phyloP scores from a whole-genome alignment of 768 basidiomycete species.

The Podaxis sp. region DNA sequence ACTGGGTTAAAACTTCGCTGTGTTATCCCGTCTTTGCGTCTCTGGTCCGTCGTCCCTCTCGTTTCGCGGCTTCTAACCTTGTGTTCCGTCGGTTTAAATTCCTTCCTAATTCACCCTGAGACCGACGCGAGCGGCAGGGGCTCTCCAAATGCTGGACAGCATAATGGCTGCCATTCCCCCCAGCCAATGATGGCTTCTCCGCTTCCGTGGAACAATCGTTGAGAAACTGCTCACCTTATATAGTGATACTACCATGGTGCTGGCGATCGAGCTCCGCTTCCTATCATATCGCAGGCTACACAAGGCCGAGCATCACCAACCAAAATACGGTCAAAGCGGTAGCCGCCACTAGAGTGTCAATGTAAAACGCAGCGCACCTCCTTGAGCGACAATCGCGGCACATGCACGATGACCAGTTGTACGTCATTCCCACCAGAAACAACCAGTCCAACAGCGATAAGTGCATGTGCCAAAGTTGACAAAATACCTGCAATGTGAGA shows the following conservation, averaged over 20 bases:
- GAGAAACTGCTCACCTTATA: background rate
- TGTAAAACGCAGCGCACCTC: background rate
- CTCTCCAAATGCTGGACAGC: too few relatives aligned
- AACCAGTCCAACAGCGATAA: background rate
- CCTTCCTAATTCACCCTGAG: too few relatives aligned
- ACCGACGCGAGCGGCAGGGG: too few relatives aligned
- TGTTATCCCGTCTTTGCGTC: too few relatives aligned
- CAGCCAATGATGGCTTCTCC: background rate
- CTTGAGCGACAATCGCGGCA: background rate
- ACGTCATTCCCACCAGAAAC: slow-evolving; percentile 10
- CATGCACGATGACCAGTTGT: slow-evolving; percentile 2
- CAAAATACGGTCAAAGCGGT: background rate
- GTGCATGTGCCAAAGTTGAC: background rate
- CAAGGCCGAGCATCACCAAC: background rate
- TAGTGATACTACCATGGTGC: background rate
- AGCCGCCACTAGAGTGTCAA: background rate
- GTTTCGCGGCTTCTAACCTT: too few relatives aligned
- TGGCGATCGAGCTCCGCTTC: background rate
- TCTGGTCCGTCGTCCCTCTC: too few relatives aligned
- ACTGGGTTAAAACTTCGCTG: too few relatives aligned
- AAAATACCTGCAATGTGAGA: slow-evolving; percentile 3
- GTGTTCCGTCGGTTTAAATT: too few relatives aligned
- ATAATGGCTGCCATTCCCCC: too few relatives aligned
- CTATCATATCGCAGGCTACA: background rate
- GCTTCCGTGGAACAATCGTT: background rate